Evolutionary conservation across 805 yeast species (phyloP).

Genomic region (Starmera dryadoides): DNA sequence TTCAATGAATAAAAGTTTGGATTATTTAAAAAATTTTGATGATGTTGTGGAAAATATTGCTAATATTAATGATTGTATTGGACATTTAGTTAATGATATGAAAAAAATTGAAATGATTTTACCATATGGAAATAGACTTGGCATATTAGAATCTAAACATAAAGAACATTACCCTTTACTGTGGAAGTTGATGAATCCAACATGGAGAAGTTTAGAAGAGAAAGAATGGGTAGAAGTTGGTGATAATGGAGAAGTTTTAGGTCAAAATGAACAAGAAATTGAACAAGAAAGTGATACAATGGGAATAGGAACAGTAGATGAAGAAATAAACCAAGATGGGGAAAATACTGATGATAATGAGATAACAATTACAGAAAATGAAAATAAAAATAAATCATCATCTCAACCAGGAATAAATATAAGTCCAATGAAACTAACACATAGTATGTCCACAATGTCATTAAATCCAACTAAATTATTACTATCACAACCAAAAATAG

Average conservation of each 20-base stretch:
- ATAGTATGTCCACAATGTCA: too few relatives aligned
- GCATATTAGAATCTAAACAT: conserved; percentile 29
- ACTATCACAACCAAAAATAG: not conserved
- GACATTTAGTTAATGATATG: conserved; percentile 16
- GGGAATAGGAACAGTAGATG: not conserved
- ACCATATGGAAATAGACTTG: conserved; percentile 28
- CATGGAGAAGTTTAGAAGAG: not conserved
- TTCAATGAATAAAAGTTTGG: conserved; percentile 8
- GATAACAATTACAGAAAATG: too few relatives aligned
- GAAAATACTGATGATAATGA: too few relatives aligned
- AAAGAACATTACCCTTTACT: conserved; percentile 36
- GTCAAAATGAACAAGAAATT: conserved; percentile 1
- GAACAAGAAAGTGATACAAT: conserved; percentile 3
- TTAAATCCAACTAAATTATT: not conserved
- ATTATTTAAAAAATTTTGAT: conserved; percentile 4
- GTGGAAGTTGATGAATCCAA: conserved; percentile 19
- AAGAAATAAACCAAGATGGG: too few relatives aligned
- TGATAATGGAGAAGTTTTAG: conserved; percentile 4
- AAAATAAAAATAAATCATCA: too few relatives aligned
- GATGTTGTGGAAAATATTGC: conserved; percentile 1
- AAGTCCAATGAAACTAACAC: too few relatives aligned
- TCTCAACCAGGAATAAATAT: too few relatives aligned
- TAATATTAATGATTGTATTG: conserved; percentile 7
- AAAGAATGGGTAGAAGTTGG: conserved; percentile 9
- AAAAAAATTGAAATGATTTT: conserved; percentile 27